These are phyloP conservation scores for Crithidia acanthocephali DNA, from an alignment of 208 protist genomes.

Conservation along the genomic window DNA sequence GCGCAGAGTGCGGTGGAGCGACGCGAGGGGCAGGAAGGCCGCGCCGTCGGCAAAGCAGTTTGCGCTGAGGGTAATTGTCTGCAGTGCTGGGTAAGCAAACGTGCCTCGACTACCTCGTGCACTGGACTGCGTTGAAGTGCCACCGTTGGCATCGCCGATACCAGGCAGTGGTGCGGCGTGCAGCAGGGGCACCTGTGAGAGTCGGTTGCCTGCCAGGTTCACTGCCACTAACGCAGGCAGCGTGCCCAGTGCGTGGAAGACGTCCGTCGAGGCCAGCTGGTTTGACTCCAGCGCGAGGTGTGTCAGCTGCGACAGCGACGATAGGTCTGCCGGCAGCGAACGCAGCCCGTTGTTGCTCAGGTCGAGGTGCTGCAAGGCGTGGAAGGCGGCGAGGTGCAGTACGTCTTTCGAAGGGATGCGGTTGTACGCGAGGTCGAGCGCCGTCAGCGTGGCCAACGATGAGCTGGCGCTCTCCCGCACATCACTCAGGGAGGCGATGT, in stretches of 20 bases:
- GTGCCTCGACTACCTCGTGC: background rate
- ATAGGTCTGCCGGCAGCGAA: slow-evolving; percentile 70
- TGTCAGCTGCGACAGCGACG: slow-evolving; percentile 70
- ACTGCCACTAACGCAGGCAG: slow-evolving; percentile 85
- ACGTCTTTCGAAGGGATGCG: slow-evolving; percentile 61
- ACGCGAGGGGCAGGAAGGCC: slow-evolving; percentile 52
- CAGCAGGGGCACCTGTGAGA: slow-evolving; percentile 61
- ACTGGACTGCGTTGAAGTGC: too few relatives aligned
- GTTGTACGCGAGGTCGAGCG: slow-evolving; percentile 91
- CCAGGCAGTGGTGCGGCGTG: slow-evolving; percentile 21
- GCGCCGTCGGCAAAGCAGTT: slow-evolving; percentile 61
- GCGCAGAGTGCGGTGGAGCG: slow-evolving; percentile 67
- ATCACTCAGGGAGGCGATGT: slow-evolving; percentile 53
- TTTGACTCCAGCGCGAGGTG: slow-evolving; percentile 89
- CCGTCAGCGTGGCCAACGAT: slow-evolving; percentile 37
- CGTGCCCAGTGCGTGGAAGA: slow-evolving; percentile 78
- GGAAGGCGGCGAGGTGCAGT: slow-evolving; percentile 62
- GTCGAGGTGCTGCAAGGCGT: slow-evolving; percentile 76
- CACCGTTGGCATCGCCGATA: background rate
- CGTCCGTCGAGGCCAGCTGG: slow-evolving; percentile 41
- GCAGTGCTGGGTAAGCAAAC: slow-evolving; percentile 60
- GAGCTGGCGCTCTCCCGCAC: slow-evolving; percentile 27
- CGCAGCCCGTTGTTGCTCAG: slow-evolving; percentile 83
- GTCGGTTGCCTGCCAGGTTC: slow-evolving; percentile 84
- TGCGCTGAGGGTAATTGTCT: slow-evolving; percentile 65